Evolutionary conservation across 441 rosid genomes (phyloP).

Genomic region (Gossypium schwendimanii): DNA sequence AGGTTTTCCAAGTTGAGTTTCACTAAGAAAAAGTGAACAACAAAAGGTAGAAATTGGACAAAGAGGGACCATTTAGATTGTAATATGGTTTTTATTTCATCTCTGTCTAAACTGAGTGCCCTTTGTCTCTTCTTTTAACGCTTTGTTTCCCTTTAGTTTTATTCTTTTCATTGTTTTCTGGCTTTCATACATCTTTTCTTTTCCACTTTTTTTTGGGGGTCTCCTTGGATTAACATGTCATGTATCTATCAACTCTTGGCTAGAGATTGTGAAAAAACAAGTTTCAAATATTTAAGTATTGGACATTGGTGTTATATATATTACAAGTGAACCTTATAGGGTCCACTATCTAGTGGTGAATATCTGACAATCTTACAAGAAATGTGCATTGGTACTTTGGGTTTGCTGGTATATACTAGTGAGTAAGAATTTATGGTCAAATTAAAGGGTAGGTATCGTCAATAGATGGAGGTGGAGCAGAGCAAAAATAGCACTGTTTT

Average conservation of each 20-base stretch:
- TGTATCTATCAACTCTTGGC: slow-evolving; percentile 7
- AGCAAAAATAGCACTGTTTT: neutral
- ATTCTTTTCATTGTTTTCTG: neutral
- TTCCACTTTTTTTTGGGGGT: neutral
- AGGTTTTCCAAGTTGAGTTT: slow-evolving; percentile 11
- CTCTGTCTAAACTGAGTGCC: neutral
- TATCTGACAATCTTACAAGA: neutral
- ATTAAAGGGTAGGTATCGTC: neutral
- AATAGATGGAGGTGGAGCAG: neutral
- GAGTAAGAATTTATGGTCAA: neutral
- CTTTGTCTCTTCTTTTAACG: slow-evolving; percentile 29
- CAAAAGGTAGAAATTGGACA: slow-evolving; percentile 2
- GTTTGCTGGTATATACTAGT: neutral
- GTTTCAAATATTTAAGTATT: neutral
- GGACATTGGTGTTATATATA: neutral
- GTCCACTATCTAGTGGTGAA: neutral
- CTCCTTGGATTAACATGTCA: slow-evolving; percentile 2
- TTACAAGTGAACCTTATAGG: slow-evolving; percentile 1
- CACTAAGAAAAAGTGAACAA: slow-evolving; percentile 11
- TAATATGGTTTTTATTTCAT: neutral
- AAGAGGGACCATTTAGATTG: slow-evolving; percentile 12
- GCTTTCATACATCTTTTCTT: slow-evolving; percentile 4
- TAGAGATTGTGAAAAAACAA: neutral
- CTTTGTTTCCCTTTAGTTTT: slow-evolving; percentile 6
- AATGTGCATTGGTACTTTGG: neutral